Evolutionary conservation across 2,329 filamentous ascomycete species (phyloP).

Genomic region (Trichoderma lentiforme): DNA sequence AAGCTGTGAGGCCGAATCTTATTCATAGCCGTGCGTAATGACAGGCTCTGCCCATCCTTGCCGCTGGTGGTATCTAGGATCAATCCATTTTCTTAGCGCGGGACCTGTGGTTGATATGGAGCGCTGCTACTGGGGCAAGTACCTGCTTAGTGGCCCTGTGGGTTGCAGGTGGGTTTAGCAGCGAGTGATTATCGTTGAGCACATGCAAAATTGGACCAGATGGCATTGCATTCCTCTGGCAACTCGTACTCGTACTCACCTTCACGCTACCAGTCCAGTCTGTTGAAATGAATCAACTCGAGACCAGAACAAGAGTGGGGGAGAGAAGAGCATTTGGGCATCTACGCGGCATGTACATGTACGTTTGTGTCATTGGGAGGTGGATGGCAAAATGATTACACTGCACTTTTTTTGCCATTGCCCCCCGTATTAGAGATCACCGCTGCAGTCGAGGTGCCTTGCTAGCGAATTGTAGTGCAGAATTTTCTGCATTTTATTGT

Average conservation of each 20-base stretch:
- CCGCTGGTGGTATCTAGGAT: neutral
- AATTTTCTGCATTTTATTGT: conserved; percentile 3
- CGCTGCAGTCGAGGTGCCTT: neutral
- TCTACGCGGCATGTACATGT: neutral
- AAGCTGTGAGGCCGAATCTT: neutral
- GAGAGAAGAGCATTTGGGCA: neutral
- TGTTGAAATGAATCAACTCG: neutral
- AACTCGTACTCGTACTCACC: neutral
- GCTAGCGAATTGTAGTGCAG: conserved; percentile 4
- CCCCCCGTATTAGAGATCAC: neutral
- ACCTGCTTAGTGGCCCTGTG: neutral
- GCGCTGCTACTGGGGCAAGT: neutral
- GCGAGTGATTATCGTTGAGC: neutral
- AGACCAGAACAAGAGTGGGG: neutral
- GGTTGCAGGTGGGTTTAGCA: neutral
- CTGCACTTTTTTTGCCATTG: neutral
- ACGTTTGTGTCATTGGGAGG: neutral
- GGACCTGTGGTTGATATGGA: neutral
- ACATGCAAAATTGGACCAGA: neutral
- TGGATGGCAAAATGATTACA: conserved; percentile 8
- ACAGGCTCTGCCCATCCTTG: neutral
- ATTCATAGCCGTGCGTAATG: conserved; percentile 15
- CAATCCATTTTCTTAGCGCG: neutral
- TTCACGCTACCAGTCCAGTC: neutral
- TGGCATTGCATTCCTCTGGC: neutral